Evolutionary conservation across 2,329 filamentous ascomycete species (phyloP), one percentile per base, ranked within the genome.

Genomic region (Alternaria arbusti): DNA sequence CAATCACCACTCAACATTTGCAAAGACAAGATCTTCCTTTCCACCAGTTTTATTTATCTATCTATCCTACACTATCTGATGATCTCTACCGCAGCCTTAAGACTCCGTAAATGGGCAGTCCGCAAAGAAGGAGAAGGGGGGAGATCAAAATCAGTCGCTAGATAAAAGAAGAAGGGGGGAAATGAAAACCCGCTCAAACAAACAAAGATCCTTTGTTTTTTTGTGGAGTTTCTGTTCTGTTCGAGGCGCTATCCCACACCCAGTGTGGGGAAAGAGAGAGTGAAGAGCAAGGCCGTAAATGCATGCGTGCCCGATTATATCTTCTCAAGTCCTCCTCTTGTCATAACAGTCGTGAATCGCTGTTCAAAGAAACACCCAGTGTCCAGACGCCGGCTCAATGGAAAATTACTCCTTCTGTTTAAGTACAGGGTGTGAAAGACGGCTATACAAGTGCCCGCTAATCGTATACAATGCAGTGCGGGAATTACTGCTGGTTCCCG

Each of bases 151-250:
- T 69, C 73, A 73, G 71, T 68, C 57, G 60, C 66, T 65, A 55
- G 61, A 63, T 36, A 22, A 40, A 52, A n/a, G 17, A 50, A 32
- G 40, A 28, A 51, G 26, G 20, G 47, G 47, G 36, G 32, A 36
- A 25, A 56, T 52, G 49, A 61, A 67, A 70, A 65, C 61, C 63
- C 61, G 54, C 56, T 52, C 63, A 73, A 73, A 69, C 69, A 71
- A 74, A 70, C 71, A 72, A 75, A 72, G 64, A 60, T 63, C 61
- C 57, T 70, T 72, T 76, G 69, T 79, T 78, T 79, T 61, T 78
- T 63, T 63, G 57, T 74, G 66, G 71, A 61, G 74, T 75, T 79
- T 78, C 74, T 75, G 70, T 73, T 72, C 67, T 72, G 54, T 74
- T 73, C 64, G 62, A 63, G 62, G 64, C 63, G 54, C n/a, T 46